Evolutionary conservation across 2,329 filamentous ascomycete species (phyloP), one percentile per base, ranked within the genome.

Genomic region (Helotiales sp.): DNA sequence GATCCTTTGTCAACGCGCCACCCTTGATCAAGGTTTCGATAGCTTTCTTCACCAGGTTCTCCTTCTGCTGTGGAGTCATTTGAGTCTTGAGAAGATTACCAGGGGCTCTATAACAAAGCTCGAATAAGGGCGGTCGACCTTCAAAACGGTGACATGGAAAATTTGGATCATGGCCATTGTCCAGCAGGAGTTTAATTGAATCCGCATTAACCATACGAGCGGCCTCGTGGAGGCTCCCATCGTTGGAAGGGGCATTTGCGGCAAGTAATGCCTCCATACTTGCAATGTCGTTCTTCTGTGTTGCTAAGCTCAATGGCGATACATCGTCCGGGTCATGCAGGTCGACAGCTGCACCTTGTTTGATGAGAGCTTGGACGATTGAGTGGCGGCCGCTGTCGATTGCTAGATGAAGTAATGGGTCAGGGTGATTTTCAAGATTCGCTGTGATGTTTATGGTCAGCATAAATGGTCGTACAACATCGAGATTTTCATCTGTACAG

Each of bases 141-240:
- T 77, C 79, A 63, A 88, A 85, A 1, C 85, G 72, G 3, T 81
- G 77, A 52, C 82, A 87, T 0, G 86, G 85, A 55, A 87, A 88
- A 66, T 88, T 85, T 0, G 83, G 77, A 15, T 87, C 81, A 58
- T 89, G 86, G 1, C 80, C 82, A 60, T 81, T 74, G 46, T 85
- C 75, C 5, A 88, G 71, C 1, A 90, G 74, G 1, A 84, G 74
- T 50, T 77, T 76, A 60, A 87, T 81, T 1, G 80, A 80, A 12
- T 79, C 72, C 0, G 85, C 62, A 61, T 87, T 83, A 19, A 89
- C 75, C 47, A 81, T 78, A 12, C 82, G 76, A 0, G 85, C 81
- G 3, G 85, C 83, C 59, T 87, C 85, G 65, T 89, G 86, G 2
- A 90, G 74, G 1, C 84, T 88, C 0, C 86, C 85, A 58, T 90